These are phyloP conservation scores for Hemerocallis citrina DNA, from an alignment of 106 monocot species.

Conservation along the genomic window DNA sequence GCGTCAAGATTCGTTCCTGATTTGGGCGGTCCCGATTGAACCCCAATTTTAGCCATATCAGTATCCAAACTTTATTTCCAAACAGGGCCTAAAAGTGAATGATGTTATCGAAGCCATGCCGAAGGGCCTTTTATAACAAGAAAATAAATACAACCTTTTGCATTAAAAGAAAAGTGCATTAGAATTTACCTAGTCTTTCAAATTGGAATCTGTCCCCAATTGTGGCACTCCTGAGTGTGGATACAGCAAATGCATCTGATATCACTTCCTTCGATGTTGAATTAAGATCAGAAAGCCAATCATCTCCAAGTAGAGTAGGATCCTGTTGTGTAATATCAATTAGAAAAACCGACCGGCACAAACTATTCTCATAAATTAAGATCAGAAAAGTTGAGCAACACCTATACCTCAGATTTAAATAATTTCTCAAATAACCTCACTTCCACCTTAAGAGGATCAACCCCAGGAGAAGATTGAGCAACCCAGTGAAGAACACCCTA, in stretches of 20 bases:
- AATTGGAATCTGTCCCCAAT: constrained; percentile 85
- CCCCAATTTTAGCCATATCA: no score
- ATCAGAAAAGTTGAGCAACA: neutral
- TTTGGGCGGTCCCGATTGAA: no score
- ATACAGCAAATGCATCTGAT: constrained; percentile 61
- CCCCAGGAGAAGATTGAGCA: constrained; percentile 71
- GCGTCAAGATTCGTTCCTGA: no score
- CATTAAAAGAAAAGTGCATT: neutral
- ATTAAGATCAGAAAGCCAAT: constrained; percentile 92
- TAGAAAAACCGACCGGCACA: neutral
- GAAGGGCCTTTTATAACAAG: no score
- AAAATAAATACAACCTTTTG: neutral
- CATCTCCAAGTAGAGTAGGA: constrained; percentile 63
- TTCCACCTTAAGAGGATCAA: constrained; percentile 91
- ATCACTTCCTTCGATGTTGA: constrained; percentile 81
- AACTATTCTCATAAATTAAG: neutral
- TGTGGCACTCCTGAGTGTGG: constrained; percentile 48
- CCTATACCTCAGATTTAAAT: constrained; percentile 78
- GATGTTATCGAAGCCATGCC: no score
- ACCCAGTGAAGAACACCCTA: constrained; percentile 99
- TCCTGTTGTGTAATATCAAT: constrained; percentile 21
- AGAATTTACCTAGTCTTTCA: constrained; percentile 74
- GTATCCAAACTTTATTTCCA: no score
- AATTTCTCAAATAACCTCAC: constrained; percentile 88
- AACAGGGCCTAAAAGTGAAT: no score